Evolutionary conservation across 1,284 basidiomycete species (phyloP).

Genomic region (Athelia sp.): DNA sequence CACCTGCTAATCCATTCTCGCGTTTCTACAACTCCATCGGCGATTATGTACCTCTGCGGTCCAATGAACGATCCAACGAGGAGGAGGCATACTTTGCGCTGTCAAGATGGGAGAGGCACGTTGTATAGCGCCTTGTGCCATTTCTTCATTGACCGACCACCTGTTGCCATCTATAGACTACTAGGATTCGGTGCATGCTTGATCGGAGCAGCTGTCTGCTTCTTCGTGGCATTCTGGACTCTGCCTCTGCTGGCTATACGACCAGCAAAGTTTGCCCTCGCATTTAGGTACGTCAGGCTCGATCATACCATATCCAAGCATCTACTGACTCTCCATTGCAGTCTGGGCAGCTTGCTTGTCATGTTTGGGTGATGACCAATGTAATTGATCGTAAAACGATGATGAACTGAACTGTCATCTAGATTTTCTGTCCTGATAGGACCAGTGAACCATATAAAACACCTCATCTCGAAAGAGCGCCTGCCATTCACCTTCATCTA

Average conservation of each 20-base stretch:
- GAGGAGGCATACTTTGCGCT: slow-evolving; percentile 96
- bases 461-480: slow-evolving; percentile 80
- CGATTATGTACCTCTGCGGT: slow-evolving; percentile 86
- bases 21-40: slow-evolving; percentile 75
- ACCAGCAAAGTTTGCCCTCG: slow-evolving; percentile 84
- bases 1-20: slow-evolving; percentile 52
- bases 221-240: slow-evolving; percentile 92
- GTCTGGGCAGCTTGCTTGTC: slow-evolving; percentile 78
- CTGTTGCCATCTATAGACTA: slow-evolving; percentile 44
- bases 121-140: slow-evolving; percentile 6
- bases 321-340: slow-evolving; percentile 20
- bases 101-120: slow-evolving; percentile 83
- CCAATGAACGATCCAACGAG: slow-evolving; percentile 82
- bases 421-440: slow-evolving; percentile 86
- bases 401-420: slow-evolving; percentile 1
- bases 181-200: slow-evolving; percentile 93
- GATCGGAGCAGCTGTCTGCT: slow-evolving; percentile 89
- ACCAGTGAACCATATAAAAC: slow-evolving; percentile 85
- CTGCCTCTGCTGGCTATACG: slow-evolving; percentile 81
- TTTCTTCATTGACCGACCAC: not conserved
- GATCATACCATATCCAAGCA: not conserved
- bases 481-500: slow-evolving; percentile 87
- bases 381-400: slow-evolving; percentile 15
- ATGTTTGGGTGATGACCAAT: slow-evolving; percentile 71
- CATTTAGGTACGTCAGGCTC: slow-evolving; percentile 62